Percentiles rank a stretch among this genome's conserved stretches.
These are phyloP conservation scores for Melanomma pulvis-pyrius DNA, from an alignment of 495 filamentous ascomycete genomes.

Conservation along the genomic window DNA sequence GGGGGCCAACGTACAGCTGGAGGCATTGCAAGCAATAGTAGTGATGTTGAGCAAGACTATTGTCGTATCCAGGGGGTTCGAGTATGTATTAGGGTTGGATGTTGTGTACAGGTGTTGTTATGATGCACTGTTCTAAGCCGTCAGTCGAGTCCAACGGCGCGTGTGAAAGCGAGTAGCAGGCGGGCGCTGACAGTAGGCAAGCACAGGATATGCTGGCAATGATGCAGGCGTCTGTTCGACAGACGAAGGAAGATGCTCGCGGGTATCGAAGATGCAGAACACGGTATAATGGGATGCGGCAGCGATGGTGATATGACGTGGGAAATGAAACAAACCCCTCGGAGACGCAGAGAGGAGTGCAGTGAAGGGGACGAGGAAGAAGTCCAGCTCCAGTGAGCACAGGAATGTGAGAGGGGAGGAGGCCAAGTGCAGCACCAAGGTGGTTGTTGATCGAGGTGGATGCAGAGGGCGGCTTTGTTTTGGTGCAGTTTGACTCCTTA, in stretches of 20 bases:
- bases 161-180: slow-evolving; percentile 6
- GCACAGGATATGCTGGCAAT: slow-evolving; percentile 16
- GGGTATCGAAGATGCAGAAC: slow-evolving; percentile 29
- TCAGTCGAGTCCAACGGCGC: slow-evolving; percentile 16
- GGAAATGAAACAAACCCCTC: slow-evolving; percentile 8
- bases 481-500: slow-evolving; percentile 11
- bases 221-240: slow-evolving; percentile 39
- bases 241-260: slow-evolving; percentile 24
- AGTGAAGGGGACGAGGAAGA: slow-evolving; percentile 19
- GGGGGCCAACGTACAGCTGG: slow-evolving; percentile 30
- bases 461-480: slow-evolving; percentile 26
- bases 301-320: slow-evolving; percentile 36
- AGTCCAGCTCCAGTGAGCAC: slow-evolving; percentile 31
- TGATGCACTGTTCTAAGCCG: slow-evolving; percentile 31
- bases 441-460: slow-evolving; percentile 27
- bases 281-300: slow-evolving; percentile 28
- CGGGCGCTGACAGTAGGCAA: slow-evolving; percentile 21
- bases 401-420: slow-evolving; percentile 6
- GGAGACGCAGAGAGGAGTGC: slow-evolving; percentile 12
- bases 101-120: slow-evolving; percentile 33
- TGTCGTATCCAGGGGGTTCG: slow-evolving; percentile 9
- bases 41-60: slow-evolving; percentile 26
- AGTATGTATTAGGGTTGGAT: slow-evolving; percentile 22
- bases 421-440: slow-evolving; percentile 21
- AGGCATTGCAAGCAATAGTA: slow-evolving; percentile 39